Base-by-base conservation (phyloP, 2,329 filamentous ascomycete species). In the Arthrobotrys sinensis region DNA sequence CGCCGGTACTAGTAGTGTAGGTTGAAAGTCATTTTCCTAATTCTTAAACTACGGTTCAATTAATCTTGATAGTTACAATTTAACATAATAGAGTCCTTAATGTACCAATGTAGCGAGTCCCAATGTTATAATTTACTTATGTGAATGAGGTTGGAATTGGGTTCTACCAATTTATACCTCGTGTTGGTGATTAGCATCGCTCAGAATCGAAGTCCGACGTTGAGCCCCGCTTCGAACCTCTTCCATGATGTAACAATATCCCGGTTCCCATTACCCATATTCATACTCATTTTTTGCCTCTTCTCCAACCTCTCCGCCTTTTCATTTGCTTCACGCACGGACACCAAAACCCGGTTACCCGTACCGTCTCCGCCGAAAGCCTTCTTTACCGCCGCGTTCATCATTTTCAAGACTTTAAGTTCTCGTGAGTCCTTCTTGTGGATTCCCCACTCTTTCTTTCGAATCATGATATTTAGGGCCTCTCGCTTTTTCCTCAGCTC, bases 271-370 rank as follows among this genome's bases (percentile, higher is more conserved):
- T 16, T 12, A 45, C 2, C 12, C 6, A 38, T 12, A 19, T 21
- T 21, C 38, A 12, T 57, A 6, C 53, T 40, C 45, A 43, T 62
- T 10, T 50, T n/a, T n/a, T 67, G 70, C 38, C 63, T 36, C 40
- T 75, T 75, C 52, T 63, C 62, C 70, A 75, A 38, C 32, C 70
- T 57, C 40, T 62, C 60, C 19, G 63, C 63, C 12, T 52, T 66
- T 21, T 67, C 70, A 19, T 75, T 75, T 32, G 70, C 63, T 10
- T 75, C 70, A 8, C 52, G 50, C 38, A 75, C 48, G 28, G 70
- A 75, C n/a, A 75, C 70, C n/a, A 75, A 32, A 24, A 75, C 62
- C 34, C 70, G 45, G 12, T n/a, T 5, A 19, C n/a, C 55, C 1
- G 6, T 28, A 11, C 34, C 21, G 1, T 36, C 50, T 32, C 16